Evolutionary conservation across 2,329 filamentous ascomycete genomes (phyloP).

Genomic region (Cladosporium sp.): DNA sequence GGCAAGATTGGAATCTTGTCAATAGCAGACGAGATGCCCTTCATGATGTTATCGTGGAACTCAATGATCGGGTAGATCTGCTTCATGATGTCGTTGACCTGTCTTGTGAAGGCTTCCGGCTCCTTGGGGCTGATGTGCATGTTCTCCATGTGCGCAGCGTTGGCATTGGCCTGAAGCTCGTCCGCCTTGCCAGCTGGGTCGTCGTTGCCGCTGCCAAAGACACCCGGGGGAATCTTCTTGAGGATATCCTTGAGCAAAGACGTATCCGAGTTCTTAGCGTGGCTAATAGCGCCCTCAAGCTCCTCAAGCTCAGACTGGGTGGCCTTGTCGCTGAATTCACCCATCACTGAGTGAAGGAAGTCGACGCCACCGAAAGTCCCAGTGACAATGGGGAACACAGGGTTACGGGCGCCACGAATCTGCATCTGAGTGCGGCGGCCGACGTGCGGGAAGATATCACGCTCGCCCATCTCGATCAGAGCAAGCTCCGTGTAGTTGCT

Average conservation of each 20-base stretch:
- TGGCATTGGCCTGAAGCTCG: conserved; percentile 75
- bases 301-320: conserved; percentile 72
- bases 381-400: conserved; percentile 60
- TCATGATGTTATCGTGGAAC: conserved; percentile 87
- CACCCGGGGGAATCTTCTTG: conserved; percentile 75
- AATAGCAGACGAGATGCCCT: conserved; percentile 73
- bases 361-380: conserved; percentile 55
- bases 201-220: conserved; percentile 75
- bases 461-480: conserved; percentile 81
- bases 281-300: conserved; percentile 76
- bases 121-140: conserved; percentile 72
- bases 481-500: conserved; percentile 91
- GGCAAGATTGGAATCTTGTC: conserved; percentile 84
- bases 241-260: conserved; percentile 79
- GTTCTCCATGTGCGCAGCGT: conserved; percentile 73
- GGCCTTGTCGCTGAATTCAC: conserved; percentile 51
- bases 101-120: conserved; percentile 80
- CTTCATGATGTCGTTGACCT: conserved; percentile 69
- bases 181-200: conserved; percentile 65
- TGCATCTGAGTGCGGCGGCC: conserved; percentile 71
- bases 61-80: conserved; percentile 88
- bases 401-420: conserved; percentile 63
- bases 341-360: conserved; percentile 53
- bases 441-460: conserved; percentile 81
- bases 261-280: conserved; percentile 62